Conservation (phyloP, 352 stramenopile genomes). For the Phytophthora syringae region DNA sequence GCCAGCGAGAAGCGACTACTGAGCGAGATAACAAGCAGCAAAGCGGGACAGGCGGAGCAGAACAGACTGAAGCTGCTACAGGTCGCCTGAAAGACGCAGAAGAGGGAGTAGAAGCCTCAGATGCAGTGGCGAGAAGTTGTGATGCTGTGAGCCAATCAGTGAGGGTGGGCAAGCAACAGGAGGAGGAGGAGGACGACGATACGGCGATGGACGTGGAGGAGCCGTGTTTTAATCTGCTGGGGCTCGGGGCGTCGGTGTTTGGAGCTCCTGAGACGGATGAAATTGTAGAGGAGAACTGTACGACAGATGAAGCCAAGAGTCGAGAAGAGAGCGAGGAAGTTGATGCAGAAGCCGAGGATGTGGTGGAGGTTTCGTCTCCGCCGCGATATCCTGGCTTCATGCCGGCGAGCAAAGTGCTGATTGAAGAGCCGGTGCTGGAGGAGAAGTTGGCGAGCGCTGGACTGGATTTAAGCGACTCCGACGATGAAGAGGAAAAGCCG, state of each 20-base stretch:
- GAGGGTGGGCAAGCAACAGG: not conserved
- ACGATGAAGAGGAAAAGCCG: constrained; percentile 37
- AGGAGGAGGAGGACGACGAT: constrained; percentile 24
- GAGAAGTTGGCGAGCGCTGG: constrained; percentile 56
- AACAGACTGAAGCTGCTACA: constrained; percentile 4
- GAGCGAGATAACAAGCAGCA: constrained; percentile 9
- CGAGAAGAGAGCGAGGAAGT: constrained; percentile 6
- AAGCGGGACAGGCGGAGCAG: constrained; percentile 12
- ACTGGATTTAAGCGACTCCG: constrained; percentile 59
- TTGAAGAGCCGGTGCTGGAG: constrained; percentile 35
- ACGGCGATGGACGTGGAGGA: constrained; percentile 37
- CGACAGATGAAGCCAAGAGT: constrained; percentile 13
- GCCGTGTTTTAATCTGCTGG: constrained; percentile 59
- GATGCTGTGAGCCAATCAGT: constrained; percentile 7
- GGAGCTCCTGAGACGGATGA: not conserved
- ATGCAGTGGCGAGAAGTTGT: not conserved
- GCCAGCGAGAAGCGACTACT: not conserved
- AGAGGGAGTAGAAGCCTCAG: not conserved
- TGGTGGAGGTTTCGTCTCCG: constrained; percentile 4
- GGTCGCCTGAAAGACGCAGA: not conserved
- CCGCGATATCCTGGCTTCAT: constrained; percentile 26
- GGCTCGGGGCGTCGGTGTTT: constrained; percentile 34
- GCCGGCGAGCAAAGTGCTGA: constrained; percentile 30
- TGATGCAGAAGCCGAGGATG: constrained; percentile 13
- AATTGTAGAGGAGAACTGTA: not conserved